Base-by-base conservation (phyloP, 73 alveolate species). In the Uronychia binucleata region DNA sequence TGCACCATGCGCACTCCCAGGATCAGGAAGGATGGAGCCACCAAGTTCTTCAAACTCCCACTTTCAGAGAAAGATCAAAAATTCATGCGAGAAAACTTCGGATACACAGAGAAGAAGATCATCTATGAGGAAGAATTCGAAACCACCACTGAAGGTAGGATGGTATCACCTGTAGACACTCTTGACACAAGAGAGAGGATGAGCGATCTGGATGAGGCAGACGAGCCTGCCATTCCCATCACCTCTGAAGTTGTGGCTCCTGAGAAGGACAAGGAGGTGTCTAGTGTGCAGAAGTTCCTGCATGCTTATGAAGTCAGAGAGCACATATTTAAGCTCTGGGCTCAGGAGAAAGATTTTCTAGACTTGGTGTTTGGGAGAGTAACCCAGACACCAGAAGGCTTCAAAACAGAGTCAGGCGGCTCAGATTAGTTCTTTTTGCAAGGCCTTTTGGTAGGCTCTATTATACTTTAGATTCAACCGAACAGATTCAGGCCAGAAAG, bases 401-500 rank as follows among this genome's bases (percentile, higher is more conserved):
- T 83, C 30, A 87, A 79, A 33, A 83, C 81, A 75, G 93, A 87
- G 26, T 83, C 97, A 32, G 58, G 87, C 5, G 99, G 96, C 25
- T 90, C 90, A 59, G 74, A 89, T 34, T 91, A 88, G 90, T 95
- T 98, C 94, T 98, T 98, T 91, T 46, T 97, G 78, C 91, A 96
- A 75, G 92, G 85, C 82, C 79, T 98, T 77, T 80, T 96, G 57
- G 98, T 98, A 32, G 95, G 98, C 14, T 46, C 67, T 11, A 46
- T 46, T 46, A 19, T 11, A 11, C 67, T 46, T 46, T 19, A 46
- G 67, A 19, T 46, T 11, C 67, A 5, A 11, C 99, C 99, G 26
- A 98, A 96, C 91, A 77, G 99, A 26, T 98, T 97, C 84, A 80
- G 99, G 57, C 99, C 99, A 33, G 99, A 96, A 77, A 88, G 95